Evolutionary conservation across 208 protist species (phyloP).

Genomic region (Perkinsela sp.): DNA sequence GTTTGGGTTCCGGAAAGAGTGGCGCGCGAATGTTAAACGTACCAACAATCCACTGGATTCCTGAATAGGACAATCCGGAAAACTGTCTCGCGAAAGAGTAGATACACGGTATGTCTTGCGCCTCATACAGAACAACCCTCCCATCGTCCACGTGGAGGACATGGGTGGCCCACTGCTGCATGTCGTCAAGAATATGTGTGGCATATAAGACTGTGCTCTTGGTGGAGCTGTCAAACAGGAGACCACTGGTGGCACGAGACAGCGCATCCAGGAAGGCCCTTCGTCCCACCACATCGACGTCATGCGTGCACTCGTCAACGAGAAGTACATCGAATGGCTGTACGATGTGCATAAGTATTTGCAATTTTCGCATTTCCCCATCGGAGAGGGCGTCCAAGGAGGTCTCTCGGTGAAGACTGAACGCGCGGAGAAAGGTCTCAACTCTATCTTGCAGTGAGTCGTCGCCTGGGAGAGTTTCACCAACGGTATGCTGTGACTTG

Average conservation of each 20-base stretch:
- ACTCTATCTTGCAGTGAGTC: conserved; percentile 8
- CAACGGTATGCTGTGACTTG: conserved; percentile 14
- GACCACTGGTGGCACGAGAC: conserved; percentile 7
- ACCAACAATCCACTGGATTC: background rate
- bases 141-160: conserved; percentile 19
- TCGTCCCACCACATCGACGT: conserved; percentile 38
- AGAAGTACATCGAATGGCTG: conserved; percentile 14
- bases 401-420: conserved; percentile 15
- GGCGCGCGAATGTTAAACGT: background rate
- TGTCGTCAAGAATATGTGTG: conserved; percentile 42
- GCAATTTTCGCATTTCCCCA: conserved; percentile 25
- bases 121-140: conserved; percentile 1
- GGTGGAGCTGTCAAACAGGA: conserved; percentile 9
- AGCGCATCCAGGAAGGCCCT: conserved; percentile 14
- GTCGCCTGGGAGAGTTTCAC: conserved; percentile 15
- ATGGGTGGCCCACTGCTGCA: conserved; percentile 39
- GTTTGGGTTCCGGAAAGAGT: no score
- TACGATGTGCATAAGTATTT: conserved; percentile 31
- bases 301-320: conserved; percentile 51
- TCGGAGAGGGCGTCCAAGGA: conserved; percentile 26
- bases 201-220: conserved; percentile 33
- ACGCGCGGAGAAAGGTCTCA: conserved; percentile 8
- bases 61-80: background rate
- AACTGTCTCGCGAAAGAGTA: background rate
- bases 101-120: background rate